Base-by-base conservation (phyloP, 352 stramenopile genomes). In the Pythium volutum region DNA sequence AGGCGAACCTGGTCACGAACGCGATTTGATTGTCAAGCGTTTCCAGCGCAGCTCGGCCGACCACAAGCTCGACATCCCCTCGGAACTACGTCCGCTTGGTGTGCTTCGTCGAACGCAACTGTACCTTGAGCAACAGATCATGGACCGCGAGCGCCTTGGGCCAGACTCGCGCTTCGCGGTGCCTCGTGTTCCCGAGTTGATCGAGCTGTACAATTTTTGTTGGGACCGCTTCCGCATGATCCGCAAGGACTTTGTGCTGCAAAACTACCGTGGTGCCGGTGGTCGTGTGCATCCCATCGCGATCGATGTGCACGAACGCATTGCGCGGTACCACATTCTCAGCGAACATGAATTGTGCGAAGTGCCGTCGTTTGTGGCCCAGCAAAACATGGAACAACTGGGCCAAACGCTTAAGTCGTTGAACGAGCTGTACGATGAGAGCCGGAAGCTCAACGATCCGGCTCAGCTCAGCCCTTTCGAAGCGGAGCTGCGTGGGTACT, bases 191-290 rank as follows among this genome's bases (percentile, higher is more conserved):
- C 84, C 87, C 11, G 87, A 94, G 42, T 48, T 81, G 11, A 91
- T 95, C 26, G 87, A 94, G 70, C 74, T 98, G n/a, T 98, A 98
- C 80, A 96, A 98, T 54, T 98, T 98, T 51, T 97, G 97, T 55
- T 98, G 94, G 94, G 91, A 98, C 73, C 80, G 96, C 10, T 98
- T 90, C 51, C 84, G 94, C 34, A 98, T 98, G 93, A 94, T 98
- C 64, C 89, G 93, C 39, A 98, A 98, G 60, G 96, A 98, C 62
- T 98, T 98, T 50, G 93, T 97, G 25, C 73, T 98, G 12, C 95
- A 98, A 64, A 98, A 98, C 71, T 98, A 98, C 60, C 93, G 95
- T 42, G 96, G 87, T 27, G 84, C 81, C 34, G 93, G 94, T 16
- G 96, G 96, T 18, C 88, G 91, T 46, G 95, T 95, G 22, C 89